These are phyloP conservation scores for Kernera saxatilis DNA, from an alignment of 345 rosid genomes.

Conservation along the genomic window DNA sequence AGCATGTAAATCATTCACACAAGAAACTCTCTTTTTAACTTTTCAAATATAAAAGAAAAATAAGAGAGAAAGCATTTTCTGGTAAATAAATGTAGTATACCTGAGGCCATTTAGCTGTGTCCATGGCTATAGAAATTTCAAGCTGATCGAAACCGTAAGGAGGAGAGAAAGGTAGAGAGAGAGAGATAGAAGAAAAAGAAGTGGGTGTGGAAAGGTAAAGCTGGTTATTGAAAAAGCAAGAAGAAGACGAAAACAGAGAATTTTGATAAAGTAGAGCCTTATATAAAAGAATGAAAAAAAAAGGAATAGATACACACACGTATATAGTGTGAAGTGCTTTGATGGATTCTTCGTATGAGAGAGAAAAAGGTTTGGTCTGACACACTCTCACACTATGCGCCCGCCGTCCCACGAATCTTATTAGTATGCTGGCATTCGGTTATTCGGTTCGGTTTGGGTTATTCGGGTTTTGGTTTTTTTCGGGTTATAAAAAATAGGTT, in stretches of 20 bases:
- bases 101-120: conserved; percentile 96
- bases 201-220: conserved; percentile 25
- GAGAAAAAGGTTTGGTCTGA: conserved; percentile 16
- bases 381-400: conserved; percentile 13
- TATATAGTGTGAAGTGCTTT: background rate
- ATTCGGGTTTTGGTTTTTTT: too few relatives aligned
- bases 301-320: background rate
- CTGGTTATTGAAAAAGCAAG: conserved; percentile 14
- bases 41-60: background rate
- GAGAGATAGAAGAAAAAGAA: background rate
- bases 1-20: background rate
- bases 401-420: conserved; percentile 31
- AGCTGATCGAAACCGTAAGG: conserved; percentile 14
- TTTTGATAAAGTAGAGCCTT: too few relatives aligned
- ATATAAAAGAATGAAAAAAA: background rate
- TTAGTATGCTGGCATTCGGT: background rate
- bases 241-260: conserved; percentile 28
- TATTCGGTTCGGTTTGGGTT: too few relatives aligned
- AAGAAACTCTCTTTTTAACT: background rate
- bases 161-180: background rate
- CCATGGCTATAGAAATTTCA: conserved; percentile 46
- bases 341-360: conserved; percentile 20
- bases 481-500: too few relatives aligned
- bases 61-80: background rate
- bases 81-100: conserved; percentile 24